These are phyloP conservation scores for Polygonum aviculare DNA, from an alignment of 148 eudicot species.

Conservation along the genomic window DNA sequence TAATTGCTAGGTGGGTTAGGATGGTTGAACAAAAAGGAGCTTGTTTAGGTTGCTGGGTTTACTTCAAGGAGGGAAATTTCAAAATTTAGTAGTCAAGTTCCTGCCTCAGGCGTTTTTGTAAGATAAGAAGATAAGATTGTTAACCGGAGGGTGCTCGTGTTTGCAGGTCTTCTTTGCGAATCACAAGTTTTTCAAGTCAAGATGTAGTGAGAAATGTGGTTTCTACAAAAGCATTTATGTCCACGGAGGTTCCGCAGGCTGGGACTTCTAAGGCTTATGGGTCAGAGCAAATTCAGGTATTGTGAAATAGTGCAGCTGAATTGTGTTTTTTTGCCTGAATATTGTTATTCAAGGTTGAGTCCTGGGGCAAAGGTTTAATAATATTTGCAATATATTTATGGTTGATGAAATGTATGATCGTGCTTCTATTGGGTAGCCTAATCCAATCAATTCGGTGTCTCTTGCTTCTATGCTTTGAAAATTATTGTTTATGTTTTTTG, in stretches of 20 bases:
- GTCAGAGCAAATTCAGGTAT: constrained; percentile 97
- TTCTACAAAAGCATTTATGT: constrained; percentile 55
- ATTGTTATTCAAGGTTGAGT: not conserved
- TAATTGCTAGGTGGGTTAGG: not conserved
- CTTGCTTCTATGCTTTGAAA: not conserved
- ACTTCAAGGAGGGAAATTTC: not conserved
- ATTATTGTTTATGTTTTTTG: not conserved
- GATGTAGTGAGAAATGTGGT: constrained; percentile 28
- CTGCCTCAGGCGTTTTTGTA: not conserved
- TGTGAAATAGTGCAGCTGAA: not conserved
- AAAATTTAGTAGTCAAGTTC: not conserved
- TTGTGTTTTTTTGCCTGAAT: not conserved
- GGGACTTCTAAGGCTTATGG: constrained; percentile 54
- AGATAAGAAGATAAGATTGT: not conserved
- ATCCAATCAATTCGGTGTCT: not conserved
- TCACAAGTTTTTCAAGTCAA: constrained; percentile 30
- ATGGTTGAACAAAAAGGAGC: not conserved
- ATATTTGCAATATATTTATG: not conserved
- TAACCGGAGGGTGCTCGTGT: not conserved
- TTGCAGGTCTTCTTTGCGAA: constrained; percentile 40
- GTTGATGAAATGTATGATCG: not conserved
- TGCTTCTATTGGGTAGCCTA: not conserved
- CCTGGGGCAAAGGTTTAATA: not conserved
- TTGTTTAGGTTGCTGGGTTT: not conserved
- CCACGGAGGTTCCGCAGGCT: constrained; percentile 40